Percentiles rank a stretch among this genome's conserved stretches.
Evolutionary conservation across 192 early-diverging fungal species (phyloP).

Genomic region (Coemansia sp.): DNA sequence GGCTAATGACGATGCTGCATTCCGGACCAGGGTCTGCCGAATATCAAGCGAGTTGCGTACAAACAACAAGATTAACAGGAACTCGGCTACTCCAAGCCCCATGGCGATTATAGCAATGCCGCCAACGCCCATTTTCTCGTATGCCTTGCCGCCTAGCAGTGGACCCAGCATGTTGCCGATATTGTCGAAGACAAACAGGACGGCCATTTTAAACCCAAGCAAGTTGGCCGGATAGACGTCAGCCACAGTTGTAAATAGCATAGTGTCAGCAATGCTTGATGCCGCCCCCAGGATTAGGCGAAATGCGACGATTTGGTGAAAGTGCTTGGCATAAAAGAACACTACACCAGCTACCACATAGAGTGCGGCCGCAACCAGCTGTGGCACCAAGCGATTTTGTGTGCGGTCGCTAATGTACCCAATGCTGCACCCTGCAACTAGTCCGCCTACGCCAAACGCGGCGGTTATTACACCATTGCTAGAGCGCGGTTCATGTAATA

Average conservation of each 20-base stretch:
- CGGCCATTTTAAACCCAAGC: conserved; percentile 46
- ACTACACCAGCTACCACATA: conserved; percentile 37
- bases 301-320: conserved; percentile 47
- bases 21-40: conserved; percentile 4
- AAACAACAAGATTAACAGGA: conserved; percentile 35
- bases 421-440: conserved; percentile 28
- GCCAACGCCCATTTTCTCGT: conserved; percentile 47
- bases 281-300: conserved; percentile 41
- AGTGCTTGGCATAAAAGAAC: conserved; percentile 31
- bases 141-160: conserved; percentile 43
- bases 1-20: neutral
- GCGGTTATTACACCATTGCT: conserved; percentile 48
- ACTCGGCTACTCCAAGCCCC: conserved; percentile 29
- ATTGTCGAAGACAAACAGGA: conserved; percentile 54
- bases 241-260: conserved; percentile 53
- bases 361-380: conserved; percentile 32
- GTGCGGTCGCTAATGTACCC: conserved; percentile 51
- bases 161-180: conserved; percentile 54
- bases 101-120: conserved; percentile 47
- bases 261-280: conserved; percentile 48
- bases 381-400: conserved; percentile 36
- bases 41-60: conserved; percentile 52
- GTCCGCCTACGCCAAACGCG: conserved; percentile 50
- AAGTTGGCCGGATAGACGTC: conserved; percentile 52
- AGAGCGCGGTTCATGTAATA: conserved; percentile 36